Percentiles rank a stretch among this genome's conserved stretches.
phyloP scores from a whole-genome alignment of 2,329 filamentous ascomycete genomes.

The Nemania sp. region DNA sequence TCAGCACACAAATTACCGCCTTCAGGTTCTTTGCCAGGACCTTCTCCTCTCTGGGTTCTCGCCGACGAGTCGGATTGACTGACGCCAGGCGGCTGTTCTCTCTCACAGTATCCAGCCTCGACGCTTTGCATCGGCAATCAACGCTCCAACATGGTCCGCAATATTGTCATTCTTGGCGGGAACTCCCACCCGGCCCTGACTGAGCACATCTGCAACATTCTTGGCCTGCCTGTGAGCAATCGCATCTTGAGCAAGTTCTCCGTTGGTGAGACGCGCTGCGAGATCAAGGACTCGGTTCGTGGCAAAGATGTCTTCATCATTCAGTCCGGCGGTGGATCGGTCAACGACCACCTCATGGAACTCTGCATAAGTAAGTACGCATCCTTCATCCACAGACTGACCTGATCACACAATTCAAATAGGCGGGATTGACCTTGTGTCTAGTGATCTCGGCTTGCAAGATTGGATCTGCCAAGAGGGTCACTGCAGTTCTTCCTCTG shows the following conservation, averaged over 20 bases:
- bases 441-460: constrained; percentile 92
- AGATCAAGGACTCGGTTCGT: constrained; percentile 94
- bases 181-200: constrained; percentile 90
- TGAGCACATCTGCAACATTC: constrained; percentile 83
- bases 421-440: constrained; percentile 25
- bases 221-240: constrained; percentile 84
- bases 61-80: not conserved
- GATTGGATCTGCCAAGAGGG: constrained; percentile 85
- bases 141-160: constrained; percentile 75
- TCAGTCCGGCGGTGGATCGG: constrained; percentile 86
- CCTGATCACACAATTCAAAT: not conserved
- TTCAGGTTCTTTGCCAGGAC: not conserved
- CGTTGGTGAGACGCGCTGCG: constrained; percentile 90
- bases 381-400: not conserved
- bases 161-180: constrained; percentile 91
- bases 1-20: not conserved
- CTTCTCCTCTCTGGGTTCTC: not conserved
- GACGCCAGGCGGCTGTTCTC: constrained; percentile 1
- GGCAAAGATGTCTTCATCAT: constrained; percentile 99
- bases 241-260: constrained; percentile 91
- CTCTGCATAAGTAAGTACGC: constrained; percentile 74
- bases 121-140: constrained; percentile 5
- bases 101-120: not conserved
- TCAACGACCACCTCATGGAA: constrained; percentile 97
- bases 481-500: constrained; percentile 91